Evolutionary conservation across 2,329 filamentous ascomycete species (phyloP), one percentile per base, ranked within the genome.

Genomic region (Calonectria pseudoturangicola): DNA sequence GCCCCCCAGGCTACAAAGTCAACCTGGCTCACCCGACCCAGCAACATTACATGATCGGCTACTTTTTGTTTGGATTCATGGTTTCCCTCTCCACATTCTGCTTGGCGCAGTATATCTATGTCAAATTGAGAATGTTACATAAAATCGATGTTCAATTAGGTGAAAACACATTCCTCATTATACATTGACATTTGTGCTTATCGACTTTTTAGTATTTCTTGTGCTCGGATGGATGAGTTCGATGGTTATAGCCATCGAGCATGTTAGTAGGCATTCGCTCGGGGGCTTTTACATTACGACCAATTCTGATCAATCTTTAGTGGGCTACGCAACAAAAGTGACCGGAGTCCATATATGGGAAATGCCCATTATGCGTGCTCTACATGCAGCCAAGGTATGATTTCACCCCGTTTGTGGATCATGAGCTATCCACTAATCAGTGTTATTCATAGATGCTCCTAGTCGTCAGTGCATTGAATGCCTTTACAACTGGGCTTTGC

Each of bases 11-110:
- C 25, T 83, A 82, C 56, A 70, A 73, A 1, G 80, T 83, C 30
- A 74, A 84, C 43, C 82, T 83, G 30, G 78, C 77, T 8, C 73
- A 82, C 48, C 82, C 82, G 0, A 73, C 74, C n/a, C 39, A 73
- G 47, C 39, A 73, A 51, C 54, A 28, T 50, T n/a, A 74, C 3
- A 63, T 41, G 71, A 41, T 73, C 56, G 70, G 70, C 9, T 81
- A 80, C 18, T 71, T 74, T 39, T 54, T 81, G 2, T 81, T 80
- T 50, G 79, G 71, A 0, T 33, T 80, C 4, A 71, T 76, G 1
- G 15, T 68, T 76, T 39, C 76, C 15, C 16, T 69, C 18, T n/a
- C 33, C 0, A 18, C 68, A 12, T n/a, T 80, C 16, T 74, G 78
- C 7, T 33, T 82, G 10, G 47, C 66, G 0, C 81, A 82, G 60